These are phyloP conservation scores for Copromyces sp. DNA, from an alignment of 495 filamentous ascomycete genomes.

Conservation along the genomic window DNA sequence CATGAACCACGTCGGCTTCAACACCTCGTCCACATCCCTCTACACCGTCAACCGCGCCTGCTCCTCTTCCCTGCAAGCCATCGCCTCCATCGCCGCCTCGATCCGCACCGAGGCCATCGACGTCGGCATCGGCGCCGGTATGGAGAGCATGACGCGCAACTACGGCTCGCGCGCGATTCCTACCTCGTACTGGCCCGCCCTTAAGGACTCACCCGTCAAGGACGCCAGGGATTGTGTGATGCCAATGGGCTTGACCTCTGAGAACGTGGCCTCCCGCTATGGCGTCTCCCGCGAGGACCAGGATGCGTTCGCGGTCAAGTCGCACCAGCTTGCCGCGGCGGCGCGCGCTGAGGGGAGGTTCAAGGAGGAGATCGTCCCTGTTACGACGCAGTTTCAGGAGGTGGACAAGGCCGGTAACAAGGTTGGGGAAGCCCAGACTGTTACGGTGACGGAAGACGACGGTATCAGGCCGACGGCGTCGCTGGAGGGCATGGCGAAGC, in stretches of 20 bases:
- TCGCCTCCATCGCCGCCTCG: conserved; percentile 58
- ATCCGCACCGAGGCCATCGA: conserved; percentile 63
- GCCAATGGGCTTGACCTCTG: conserved; percentile 87
- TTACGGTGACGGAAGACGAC: conserved; percentile 65
- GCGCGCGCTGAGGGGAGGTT: conserved; percentile 64
- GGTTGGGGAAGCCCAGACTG: conserved; percentile 33
- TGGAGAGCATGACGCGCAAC: conserved; percentile 90
- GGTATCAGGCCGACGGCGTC: conserved; percentile 61
- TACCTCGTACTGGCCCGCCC: conserved; percentile 62
- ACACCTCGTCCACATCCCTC: conserved; percentile 55
- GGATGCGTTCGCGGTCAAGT: conserved; percentile 69
- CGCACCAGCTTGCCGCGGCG: conserved; percentile 57
- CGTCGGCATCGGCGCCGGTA: conserved; percentile 78
- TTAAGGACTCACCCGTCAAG: conserved; percentile 52
- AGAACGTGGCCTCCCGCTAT: conserved; percentile 79
- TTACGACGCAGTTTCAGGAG: conserved; percentile 55
- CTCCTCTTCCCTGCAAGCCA: conserved; percentile 61
- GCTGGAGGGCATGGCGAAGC: conserved; percentile 56
- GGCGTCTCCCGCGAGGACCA: conserved; percentile 64
- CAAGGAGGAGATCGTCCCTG: conserved; percentile 67
- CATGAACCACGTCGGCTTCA: conserved; percentile 66
- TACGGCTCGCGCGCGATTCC: conserved; percentile 79
- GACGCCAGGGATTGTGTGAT: conserved; percentile 81
- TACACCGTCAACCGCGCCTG: conserved; percentile 86
- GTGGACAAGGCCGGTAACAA: conserved; percentile 51